These are phyloP conservation scores for Fagus sylvatica DNA, from an alignment of 306 rosid genomes.

Conservation along the genomic window DNA sequence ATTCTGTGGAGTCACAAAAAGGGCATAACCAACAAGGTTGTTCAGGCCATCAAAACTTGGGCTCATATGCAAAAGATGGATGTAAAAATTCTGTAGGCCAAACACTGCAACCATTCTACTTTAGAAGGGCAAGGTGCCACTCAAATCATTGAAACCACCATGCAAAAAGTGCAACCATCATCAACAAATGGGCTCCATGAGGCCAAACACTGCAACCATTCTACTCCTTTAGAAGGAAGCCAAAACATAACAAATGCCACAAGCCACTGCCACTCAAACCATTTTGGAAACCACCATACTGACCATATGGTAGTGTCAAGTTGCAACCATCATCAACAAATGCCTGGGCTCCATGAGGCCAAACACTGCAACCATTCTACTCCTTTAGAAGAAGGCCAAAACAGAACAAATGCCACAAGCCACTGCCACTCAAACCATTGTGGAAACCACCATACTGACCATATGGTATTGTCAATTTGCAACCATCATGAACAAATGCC, in stretches of 20 bases:
- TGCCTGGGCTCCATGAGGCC: no score
- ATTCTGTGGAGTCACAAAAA: constrained; percentile 34
- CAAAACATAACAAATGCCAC: no score
- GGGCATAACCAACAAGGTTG: constrained; percentile 25
- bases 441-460: constrained; percentile 23
- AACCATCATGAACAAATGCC: constrained; percentile 16
- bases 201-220: constrained; percentile 13
- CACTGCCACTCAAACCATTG: constrained; percentile 37
- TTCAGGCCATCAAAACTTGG: constrained; percentile 24
- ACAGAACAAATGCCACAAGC: not conserved
- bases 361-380: no score
- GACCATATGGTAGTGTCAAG: constrained; percentile 30
- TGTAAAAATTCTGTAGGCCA: not conserved
- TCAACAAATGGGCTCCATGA: constrained; percentile 18
- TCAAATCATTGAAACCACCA: constrained; percentile 30
- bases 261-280: no score
- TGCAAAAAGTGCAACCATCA: constrained; percentile 13
- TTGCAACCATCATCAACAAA: constrained; percentile 39
- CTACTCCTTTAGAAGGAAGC: no score
- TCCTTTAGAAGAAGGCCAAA: not conserved
- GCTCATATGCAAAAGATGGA: constrained; percentile 19
- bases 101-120: no score
- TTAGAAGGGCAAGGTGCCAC: constrained; percentile 36
- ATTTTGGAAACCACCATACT: constrained; percentile 33
- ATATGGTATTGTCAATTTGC: constrained; percentile 13